Evolutionary conservation across 2,329 filamentous ascomycete genomes (phyloP), one percentile per base, ranked within the genome.

Genomic region (Ceratocystis papillata): DNA sequence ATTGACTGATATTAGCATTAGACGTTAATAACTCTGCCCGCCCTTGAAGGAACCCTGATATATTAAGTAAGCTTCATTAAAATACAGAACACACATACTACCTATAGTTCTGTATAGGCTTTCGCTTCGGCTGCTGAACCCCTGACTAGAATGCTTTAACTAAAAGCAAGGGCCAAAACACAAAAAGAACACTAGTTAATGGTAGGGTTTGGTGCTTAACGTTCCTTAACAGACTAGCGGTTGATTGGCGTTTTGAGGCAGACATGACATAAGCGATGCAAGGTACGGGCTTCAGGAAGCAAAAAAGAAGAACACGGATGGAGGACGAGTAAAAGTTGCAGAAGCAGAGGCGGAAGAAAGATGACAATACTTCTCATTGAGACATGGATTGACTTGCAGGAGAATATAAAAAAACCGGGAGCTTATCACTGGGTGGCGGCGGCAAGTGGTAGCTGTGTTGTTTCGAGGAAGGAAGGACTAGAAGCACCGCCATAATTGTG

Each of bases 1-100:
- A 59, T 59, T 59, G 55, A 37, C 28, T 33, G 55, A 37, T 59
- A 59, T 59, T 59, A 30, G 55, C 20, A 59, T 59, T 59, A 59
- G 55, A 17, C 55, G 30, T 10, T 30, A n/a, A 59, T 59, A 30
- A 28, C n/a, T 28, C 12, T 37, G 28, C 17, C 22, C 33, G 12
- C 55, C 55, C 55, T 59, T 59, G 17, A 59, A n/a, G 55, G 55
- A 15, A 37, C 28, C 15, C 33, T 25, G 28, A n/a, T 53, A 25
- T n/a, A 25, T 37, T 30, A 10, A 37, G 28, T 30, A 30, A 6
- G n/a, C 22, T 15, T 53, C 4, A 53, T 53, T 12, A 53, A 4
- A 37, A 33, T 8, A 37, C 25, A 59, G 37, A 41, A 1, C 37
- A 41, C 37, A 41, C 37, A 41, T 4, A 41, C 37, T 41, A 53